phyloP scores from a whole-genome alignment of 2,329 filamentous ascomycete species.

The Arachnomyces sp. region DNA sequence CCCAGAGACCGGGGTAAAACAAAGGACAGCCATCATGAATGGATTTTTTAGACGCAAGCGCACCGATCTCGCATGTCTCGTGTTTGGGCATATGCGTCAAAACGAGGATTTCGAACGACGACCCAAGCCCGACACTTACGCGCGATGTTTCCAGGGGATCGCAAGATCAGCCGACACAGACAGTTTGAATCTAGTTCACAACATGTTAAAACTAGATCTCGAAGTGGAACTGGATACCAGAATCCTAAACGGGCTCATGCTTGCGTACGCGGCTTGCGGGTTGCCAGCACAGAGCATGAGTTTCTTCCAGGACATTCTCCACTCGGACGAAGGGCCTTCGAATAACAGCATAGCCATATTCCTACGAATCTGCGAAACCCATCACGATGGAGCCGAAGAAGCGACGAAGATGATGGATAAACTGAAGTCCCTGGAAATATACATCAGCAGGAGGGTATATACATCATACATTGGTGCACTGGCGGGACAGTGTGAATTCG shows the following conservation, averaged over 20 bases:
- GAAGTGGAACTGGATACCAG: slow-evolving; percentile 67
- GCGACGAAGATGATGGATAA: slow-evolving; percentile 48
- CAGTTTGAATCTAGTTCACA: slow-evolving; percentile 69
- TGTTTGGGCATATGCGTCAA: slow-evolving; percentile 92
- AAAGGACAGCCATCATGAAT: slow-evolving; percentile 68
- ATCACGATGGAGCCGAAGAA: slow-evolving; percentile 34
- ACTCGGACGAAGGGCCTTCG: slow-evolving; percentile 75
- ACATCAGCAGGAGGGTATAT: slow-evolving; percentile 66
- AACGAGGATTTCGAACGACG: slow-evolving; percentile 56
- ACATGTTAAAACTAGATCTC: slow-evolving; percentile 91
- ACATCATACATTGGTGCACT: slow-evolving; percentile 69
- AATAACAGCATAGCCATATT: slow-evolving; percentile 74
- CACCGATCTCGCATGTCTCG: slow-evolving; percentile 74
- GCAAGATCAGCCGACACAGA: slow-evolving; percentile 53
- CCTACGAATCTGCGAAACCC: slow-evolving; percentile 67
- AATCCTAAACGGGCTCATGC: slow-evolving; percentile 77
- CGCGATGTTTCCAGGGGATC: slow-evolving; percentile 68
- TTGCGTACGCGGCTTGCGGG: slow-evolving; percentile 68
- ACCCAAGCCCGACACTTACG: slow-evolving; percentile 68
- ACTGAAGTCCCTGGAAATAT: slow-evolving; percentile 66
- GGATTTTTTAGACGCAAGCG: slow-evolving; percentile 70
- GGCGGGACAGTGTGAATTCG: slow-evolving; percentile 62
- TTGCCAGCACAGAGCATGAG: slow-evolving; percentile 60
- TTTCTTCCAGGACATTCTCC: slow-evolving; percentile 79
- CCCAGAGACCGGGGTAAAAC: slow-evolving; percentile 54